Base-by-base conservation (phyloP, 2,329 filamentous ascomycete species). In the Penicillium sp. region DNA sequence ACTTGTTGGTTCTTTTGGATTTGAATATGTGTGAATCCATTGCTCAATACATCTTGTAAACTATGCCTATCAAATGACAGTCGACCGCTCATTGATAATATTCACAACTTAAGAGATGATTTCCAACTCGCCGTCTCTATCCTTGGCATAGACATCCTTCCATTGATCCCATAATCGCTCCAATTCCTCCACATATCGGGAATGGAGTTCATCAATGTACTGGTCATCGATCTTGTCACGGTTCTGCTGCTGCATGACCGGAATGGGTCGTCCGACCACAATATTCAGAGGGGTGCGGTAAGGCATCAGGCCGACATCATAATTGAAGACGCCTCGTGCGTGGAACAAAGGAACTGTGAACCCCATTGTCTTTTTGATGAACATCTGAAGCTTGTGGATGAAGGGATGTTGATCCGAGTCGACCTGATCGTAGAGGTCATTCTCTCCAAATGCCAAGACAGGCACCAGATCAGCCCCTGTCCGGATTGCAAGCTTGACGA, bases 291-390 rank as follows among this genome's bases (percentile, higher is more conserved):
- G 88, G 47, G 87, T 81, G 11, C 94, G 86, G 72, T 97, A 97
- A 0, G 94, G 94, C 90, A 97, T 92, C 65, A 97, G 78, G 4
- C 94, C 94, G 13, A 97, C 90, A 71, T 99, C 94, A 70, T 99
- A 97, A 73, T 99, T 99, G 77, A 97, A 96, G 39, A 97, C 87
- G 11, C 93, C 93, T 24, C 92, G 79, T 3, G 92, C 93, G 71
- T 96, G 92, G 66, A 97, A 88, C 27, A 96, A 82, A 1, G 94
- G 92, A 10, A 97, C 81, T 0, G 94, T 97, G 67, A 97, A 99
- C 48, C 95, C 95, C 79, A 95, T 86, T 5, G 88, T 79, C 63
- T 88, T 89, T 75, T 97, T 93, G 53, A 95, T 78, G 27, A 92
- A 76, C 77, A 96, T 85, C 75, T 99, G 94, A 36, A 89, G 75